Evolutionary conservation across 106 monocot genomes (phyloP).

Genomic region (Acorus gramineus): DNA sequence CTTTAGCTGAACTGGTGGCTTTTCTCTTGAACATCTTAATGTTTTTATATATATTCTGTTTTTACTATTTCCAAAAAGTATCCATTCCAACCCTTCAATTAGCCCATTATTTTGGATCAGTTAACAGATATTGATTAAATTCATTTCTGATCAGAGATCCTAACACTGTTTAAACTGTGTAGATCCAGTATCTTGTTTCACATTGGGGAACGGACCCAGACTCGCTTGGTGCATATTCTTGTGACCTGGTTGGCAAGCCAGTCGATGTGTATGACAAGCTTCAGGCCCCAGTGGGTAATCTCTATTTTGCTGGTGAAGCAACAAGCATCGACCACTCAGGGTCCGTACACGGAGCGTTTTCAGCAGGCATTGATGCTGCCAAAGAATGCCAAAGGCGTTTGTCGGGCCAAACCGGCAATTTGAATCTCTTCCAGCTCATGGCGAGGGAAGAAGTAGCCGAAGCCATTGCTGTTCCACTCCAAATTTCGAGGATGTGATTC

Average conservation of each 20-base stretch:
- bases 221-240: conserved; percentile 72
- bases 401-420: conserved; percentile 35
- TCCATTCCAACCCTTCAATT: no score
- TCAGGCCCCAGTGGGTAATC: conserved; percentile 69
- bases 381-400: conserved; percentile 74
- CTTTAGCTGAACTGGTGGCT: no score
- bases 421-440: conserved; percentile 42
- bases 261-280: conserved; percentile 76
- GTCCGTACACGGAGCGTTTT: conserved; percentile 87
- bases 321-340: conserved; percentile 86
- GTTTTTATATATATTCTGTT: no score
- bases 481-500: conserved; percentile 74
- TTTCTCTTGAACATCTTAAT: no score
- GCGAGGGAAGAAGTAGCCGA: conserved; percentile 58
- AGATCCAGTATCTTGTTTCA: conserved; percentile 71
- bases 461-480: conserved; percentile 64
- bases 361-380: conserved; percentile 71
- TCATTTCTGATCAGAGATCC: not conserved
- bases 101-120: no score
- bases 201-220: conserved; percentile 85
- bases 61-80: no score
- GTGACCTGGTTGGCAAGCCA: conserved; percentile 81
- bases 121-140: no score
- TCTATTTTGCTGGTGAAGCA: conserved; percentile 93
- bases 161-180: not conserved